Evolutionary conservation across 805 yeast species (phyloP).

Genomic region (Zygosaccharomyces pseudorouxii): DNA sequence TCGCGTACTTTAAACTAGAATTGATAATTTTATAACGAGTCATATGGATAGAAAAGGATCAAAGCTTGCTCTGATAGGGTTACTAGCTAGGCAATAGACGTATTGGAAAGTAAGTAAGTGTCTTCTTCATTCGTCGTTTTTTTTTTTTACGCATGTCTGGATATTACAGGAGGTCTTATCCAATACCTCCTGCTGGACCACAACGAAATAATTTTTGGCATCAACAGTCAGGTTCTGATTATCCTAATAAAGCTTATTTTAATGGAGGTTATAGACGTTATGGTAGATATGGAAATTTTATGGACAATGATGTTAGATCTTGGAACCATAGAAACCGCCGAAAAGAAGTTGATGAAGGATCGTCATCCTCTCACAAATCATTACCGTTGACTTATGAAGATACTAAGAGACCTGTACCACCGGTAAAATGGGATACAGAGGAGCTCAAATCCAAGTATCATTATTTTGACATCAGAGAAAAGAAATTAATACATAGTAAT

Average conservation of each 20-base stretch:
- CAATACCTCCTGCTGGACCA: slow-evolving; percentile 15
- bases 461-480: slow-evolving; percentile 28
- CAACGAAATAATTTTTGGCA: slow-evolving; percentile 12
- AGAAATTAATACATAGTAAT: slow-evolving; percentile 19
- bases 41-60: not conserved
- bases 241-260: not conserved
- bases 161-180: slow-evolving; percentile 21
- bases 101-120: not conserved
- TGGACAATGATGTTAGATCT: not conserved
- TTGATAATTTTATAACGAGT: not conserved
- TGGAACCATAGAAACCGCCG: slow-evolving; percentile 3
- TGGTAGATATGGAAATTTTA: slow-evolving; percentile 4
- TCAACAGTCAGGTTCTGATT: slow-evolving; percentile 5
- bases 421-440: slow-evolving; percentile 21
- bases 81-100: not conserved
- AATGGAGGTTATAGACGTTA: slow-evolving; percentile 3
- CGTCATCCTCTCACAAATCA: too few relatives aligned
- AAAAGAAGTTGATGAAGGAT: not conserved
- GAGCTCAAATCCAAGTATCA: slow-evolving; percentile 27
- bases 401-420: slow-evolving; percentile 22
- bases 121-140: not conserved
- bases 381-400: not conserved
- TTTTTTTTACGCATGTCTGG: slow-evolving; percentile 19
- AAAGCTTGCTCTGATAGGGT: not conserved
- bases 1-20: slow-evolving; percentile 3